A percentile compares a stretch with the other conserved stretches of the same genome.
Evolutionary conservation across 306 rosid genomes (phyloP).

Genomic region (Cucurbita argyrosperma): DNA sequence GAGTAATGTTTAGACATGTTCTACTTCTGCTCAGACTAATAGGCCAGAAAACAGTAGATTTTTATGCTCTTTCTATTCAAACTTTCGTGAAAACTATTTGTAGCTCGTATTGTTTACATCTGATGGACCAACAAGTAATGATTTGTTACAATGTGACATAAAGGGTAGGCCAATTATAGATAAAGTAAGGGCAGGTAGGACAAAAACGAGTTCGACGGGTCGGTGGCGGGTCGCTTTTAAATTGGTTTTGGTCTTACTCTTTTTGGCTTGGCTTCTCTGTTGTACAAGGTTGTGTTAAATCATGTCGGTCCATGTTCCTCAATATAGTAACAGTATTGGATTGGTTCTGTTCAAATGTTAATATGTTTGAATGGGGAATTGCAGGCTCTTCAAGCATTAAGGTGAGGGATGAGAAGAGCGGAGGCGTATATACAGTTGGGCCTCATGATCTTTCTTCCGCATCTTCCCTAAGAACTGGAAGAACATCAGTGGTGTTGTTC

Average conservation of each 20-base stretch:
- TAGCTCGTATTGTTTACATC: too few species aligned
- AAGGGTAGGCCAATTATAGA: neutral
- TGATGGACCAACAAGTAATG: neutral
- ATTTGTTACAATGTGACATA: neutral
- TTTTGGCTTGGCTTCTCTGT: neutral
- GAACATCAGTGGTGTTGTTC: neutral
- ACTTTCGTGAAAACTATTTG: too few species aligned
- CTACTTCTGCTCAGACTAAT: too few species aligned
- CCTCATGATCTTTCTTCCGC: constrained; percentile 34
- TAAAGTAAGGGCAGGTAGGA: neutral
- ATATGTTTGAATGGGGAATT: neutral
- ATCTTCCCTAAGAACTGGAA: neutral
- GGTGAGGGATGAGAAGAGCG: constrained; percentile 52
- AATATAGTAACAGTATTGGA: neutral
- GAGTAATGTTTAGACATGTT: neutral
- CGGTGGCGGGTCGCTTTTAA: neutral
- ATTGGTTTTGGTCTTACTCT: neutral
- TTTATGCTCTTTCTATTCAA: too few species aligned
- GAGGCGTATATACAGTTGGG: constrained; percentile 43
- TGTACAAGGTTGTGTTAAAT: too few species aligned
- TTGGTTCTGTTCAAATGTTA: neutral
- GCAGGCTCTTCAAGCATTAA: constrained; percentile 68
- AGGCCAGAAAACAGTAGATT: too few species aligned
- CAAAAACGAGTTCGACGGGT: neutral
- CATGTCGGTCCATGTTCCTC: neutral